Evolutionary conservation across 2,329 filamentous ascomycete genomes (phyloP).

Genomic region (Pseudofabraea citricarpa): DNA sequence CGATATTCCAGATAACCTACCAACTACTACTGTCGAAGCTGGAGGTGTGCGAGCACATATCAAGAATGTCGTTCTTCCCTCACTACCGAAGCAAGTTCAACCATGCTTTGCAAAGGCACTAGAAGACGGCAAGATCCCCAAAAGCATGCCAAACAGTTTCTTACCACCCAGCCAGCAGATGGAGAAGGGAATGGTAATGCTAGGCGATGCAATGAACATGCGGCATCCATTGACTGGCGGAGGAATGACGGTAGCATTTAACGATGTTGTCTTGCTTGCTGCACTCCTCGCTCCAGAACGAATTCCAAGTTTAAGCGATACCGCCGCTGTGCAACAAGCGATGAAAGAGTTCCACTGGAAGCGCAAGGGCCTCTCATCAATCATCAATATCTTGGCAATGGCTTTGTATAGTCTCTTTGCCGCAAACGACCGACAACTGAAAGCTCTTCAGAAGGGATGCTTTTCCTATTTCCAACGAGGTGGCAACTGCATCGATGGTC

Average conservation of each 20-base stretch:
- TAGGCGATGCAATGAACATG: constrained; percentile 98
- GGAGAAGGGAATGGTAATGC: constrained; percentile 68
- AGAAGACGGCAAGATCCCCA: constrained; percentile 69
- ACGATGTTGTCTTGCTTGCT: constrained; percentile 77
- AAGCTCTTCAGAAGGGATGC: constrained; percentile 80
- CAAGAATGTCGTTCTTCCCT: constrained; percentile 71
- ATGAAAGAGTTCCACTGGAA: constrained; percentile 80
- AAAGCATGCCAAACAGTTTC: constrained; percentile 93
- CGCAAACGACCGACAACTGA: constrained; percentile 72
- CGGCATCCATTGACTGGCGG: constrained; percentile 96
- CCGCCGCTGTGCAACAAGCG: constrained; percentile 53
- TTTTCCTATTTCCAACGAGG: constrained; percentile 85
- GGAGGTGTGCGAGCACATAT: constrained; percentile 87
- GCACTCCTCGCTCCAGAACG: constrained; percentile 65
- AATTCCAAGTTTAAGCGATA: constrained; percentile 67
- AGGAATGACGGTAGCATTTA: constrained; percentile 97
- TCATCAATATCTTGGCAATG: constrained; percentile 97
- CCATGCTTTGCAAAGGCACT: constrained; percentile 73
- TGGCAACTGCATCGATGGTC: constrained; percentile 68
- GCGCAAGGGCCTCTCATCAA: constrained; percentile 74
- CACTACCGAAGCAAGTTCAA: constrained; percentile 66
- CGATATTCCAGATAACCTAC: constrained; percentile 75
- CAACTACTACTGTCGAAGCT: constrained; percentile 65
- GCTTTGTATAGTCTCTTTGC: constrained; percentile 90
- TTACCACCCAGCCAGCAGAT: constrained; percentile 72